These are phyloP conservation scores for Akanthomyces muscarius DNA, from an alignment of 2,329 filamentous ascomycete genomes.

Conservation along the genomic window DNA sequence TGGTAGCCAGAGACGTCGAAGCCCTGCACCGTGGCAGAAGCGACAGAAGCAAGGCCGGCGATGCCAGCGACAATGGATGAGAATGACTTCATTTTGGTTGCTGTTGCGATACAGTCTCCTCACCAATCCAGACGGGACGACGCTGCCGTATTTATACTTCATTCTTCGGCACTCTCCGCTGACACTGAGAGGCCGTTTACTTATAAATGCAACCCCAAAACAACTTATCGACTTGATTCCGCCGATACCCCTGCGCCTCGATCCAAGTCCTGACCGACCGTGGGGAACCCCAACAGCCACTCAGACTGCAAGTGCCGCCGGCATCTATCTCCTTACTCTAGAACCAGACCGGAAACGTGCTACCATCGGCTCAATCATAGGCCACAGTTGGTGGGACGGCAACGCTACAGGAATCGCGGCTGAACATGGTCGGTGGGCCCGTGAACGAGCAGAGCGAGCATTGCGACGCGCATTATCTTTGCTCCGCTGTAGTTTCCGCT, in stretches of 20 bases:
- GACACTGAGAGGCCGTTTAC: too few species aligned
- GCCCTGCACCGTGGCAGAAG: slow-evolving; percentile 32
- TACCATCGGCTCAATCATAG: slow-evolving; percentile 2
- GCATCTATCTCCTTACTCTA: neutral
- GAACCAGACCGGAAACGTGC: slow-evolving; percentile 1
- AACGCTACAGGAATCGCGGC: slow-evolving; percentile 1
- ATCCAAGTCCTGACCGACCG: slow-evolving; percentile 1
- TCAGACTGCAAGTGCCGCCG: neutral
- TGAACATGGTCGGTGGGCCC: slow-evolving; percentile 7
- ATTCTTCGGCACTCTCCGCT: neutral
- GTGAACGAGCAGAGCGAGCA: slow-evolving; percentile 10
- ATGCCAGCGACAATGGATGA: slow-evolving; percentile 19
- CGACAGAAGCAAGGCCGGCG: slow-evolving; percentile 12
- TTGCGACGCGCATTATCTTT: neutral
- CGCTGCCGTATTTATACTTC: slow-evolving; percentile 7
- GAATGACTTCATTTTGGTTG: slow-evolving; percentile 18
- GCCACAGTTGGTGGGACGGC: neutral
- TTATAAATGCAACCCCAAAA: neutral
- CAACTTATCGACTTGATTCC: neutral
- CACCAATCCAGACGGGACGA: neutral
- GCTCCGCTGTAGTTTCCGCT: neutral
- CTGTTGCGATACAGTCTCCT: neutral
- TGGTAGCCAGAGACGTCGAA: slow-evolving; percentile 43
- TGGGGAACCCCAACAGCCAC: slow-evolving; percentile 2
- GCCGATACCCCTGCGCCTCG: slow-evolving; percentile 9